Evolutionary conservation across 345 rosid species (phyloP).

Genomic region (Salix brachista): DNA sequence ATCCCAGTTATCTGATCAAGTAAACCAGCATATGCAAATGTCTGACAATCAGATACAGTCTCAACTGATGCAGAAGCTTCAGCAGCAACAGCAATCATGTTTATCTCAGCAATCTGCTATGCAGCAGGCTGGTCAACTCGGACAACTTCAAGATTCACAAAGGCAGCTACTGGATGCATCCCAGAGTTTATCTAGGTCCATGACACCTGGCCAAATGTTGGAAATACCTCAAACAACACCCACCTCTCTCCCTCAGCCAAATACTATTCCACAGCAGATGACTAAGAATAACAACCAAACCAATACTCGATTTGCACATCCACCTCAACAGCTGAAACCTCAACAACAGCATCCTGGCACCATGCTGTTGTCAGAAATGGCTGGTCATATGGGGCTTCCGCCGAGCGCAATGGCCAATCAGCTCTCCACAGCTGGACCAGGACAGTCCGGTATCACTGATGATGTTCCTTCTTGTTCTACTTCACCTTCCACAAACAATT

Average conservation of each 20-base stretch:
- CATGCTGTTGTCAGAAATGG: conserved; percentile 32
- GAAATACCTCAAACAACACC: conserved; percentile 44
- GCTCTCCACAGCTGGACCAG: conserved; percentile 24
- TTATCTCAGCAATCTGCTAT: conserved; percentile 41
- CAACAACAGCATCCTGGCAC: conserved; percentile 41
- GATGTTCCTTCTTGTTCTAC: conserved; percentile 60
- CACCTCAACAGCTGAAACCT: conserved; percentile 34
- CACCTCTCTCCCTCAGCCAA: conserved; percentile 38
- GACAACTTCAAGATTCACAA: conserved; percentile 50
- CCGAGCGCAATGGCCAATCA: conserved; percentile 31
- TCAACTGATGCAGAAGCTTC: conserved; percentile 77
- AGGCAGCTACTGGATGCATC: conserved; percentile 49
- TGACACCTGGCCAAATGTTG: conserved; percentile 33
- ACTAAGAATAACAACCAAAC: conserved; percentile 31
- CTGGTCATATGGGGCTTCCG: conserved; percentile 33
- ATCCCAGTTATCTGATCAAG: conserved; percentile 42
- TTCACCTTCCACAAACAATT: conserved; percentile 49
- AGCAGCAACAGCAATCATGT: conserved; percentile 54
- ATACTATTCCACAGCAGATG: conserved; percentile 36
- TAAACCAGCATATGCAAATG: conserved; percentile 41
- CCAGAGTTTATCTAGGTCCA: conserved; percentile 48
- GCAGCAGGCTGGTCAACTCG: conserved; percentile 43
- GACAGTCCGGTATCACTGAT: conserved; percentile 51
- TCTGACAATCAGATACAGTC: conserved; percentile 53
- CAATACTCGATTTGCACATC: conserved; percentile 37